Conservation (phyloP, 1,139 yeast genomes). For the Scheffersomyces lignicola region DNA sequence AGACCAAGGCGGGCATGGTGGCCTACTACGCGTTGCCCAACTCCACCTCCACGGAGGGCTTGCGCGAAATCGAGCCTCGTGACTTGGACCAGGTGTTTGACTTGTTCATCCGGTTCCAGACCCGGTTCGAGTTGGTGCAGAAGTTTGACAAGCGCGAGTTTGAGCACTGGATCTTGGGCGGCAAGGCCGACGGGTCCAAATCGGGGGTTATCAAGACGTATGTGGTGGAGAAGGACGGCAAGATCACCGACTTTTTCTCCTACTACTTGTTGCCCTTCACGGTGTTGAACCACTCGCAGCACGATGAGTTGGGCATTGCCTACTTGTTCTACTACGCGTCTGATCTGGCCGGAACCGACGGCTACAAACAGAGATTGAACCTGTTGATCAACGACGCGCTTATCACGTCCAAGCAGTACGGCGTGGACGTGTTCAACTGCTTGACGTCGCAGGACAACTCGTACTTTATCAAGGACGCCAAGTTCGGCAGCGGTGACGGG, state of each 20-base stretch:
- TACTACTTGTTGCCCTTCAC: conserved; percentile 88
- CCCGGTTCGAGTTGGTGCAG: conserved; percentile 73
- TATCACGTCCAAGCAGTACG: conserved; percentile 63
- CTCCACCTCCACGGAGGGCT: conserved; percentile 54
- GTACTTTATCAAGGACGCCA: conserved; percentile 73
- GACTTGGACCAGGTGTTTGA: conserved; percentile 68
- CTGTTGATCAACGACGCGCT: conserved; percentile 73
- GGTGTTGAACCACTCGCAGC: conserved; percentile 67
- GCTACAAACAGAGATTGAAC: conserved; percentile 58
- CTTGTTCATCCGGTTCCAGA: conserved; percentile 62
- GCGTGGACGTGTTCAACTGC: conserved; percentile 92
- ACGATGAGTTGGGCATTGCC: conserved; percentile 78
- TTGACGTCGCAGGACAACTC: conserved; percentile 88
- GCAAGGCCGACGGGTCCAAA: conserved; percentile 19
- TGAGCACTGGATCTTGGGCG: conserved; percentile 77
- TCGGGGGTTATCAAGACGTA: conserved; percentile 68
- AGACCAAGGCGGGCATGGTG: conserved; percentile 79
- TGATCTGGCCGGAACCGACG: conserved; percentile 38
- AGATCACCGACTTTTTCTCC: conserved; percentile 84
- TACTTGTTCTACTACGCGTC: conserved; percentile 90
- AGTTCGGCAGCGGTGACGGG: conserved; percentile 95
- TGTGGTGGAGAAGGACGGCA: conserved; percentile 73
- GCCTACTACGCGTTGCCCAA: conserved; percentile 75
- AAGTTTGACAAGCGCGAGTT: conserved; percentile 69
- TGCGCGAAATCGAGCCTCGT: conserved; percentile 58